Evolutionary conservation across 768 basidiomycete species (phyloP), one percentile per base, ranked within the genome.

Genomic region (Sarcomyxa edulis): DNA sequence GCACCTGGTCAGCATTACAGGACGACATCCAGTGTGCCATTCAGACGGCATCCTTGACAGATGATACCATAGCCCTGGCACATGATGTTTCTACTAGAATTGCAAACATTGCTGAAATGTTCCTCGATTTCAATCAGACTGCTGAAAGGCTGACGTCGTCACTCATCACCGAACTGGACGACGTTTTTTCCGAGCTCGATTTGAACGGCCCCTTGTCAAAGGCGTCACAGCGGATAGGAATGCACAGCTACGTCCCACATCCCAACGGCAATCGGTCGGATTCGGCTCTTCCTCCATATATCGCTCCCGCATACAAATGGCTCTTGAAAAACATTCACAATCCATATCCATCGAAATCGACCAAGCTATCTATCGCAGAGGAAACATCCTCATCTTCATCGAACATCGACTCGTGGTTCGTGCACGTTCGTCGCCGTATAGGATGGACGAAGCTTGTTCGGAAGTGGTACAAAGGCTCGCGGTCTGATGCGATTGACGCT

Each of bases 361-460:
- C 9, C 14, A 65, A 65, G 16, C 29, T 35, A 1, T 15, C 33
- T 0, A 51, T 77, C 28, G 45, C 65, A 2, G 39, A 9, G 0
- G 34, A 50, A 4, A 50, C 64, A 0, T 46, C 51, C 0, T 56
- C 23, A 18, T 44, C 46, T 0, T 1, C 54, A 2, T 59, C 48
- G 29, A 59, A 62, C 1, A 36, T 78, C 29, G 65, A 67, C 26
- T 45, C 50, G 0, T 78, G 77, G 77, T 78, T 78, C 22, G 45
- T 62, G 14, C 65, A 68, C 6, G 59, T 55, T 1, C 65, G 76
- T 1, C 68, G 66, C 15, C 65, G 74, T 0, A 76, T 77, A 0
- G 76, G 76, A 0, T 79, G 76, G 77, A 76, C 66, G 7, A 10
- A 38, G 0, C 35, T 76, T 0, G 64, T 69, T 2, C 59, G 55